Percentiles rank a stretch among this genome's conserved stretches.
phyloP scores from a whole-genome alignment of 75 land plant species.

The Pinus albicaulis region DNA sequence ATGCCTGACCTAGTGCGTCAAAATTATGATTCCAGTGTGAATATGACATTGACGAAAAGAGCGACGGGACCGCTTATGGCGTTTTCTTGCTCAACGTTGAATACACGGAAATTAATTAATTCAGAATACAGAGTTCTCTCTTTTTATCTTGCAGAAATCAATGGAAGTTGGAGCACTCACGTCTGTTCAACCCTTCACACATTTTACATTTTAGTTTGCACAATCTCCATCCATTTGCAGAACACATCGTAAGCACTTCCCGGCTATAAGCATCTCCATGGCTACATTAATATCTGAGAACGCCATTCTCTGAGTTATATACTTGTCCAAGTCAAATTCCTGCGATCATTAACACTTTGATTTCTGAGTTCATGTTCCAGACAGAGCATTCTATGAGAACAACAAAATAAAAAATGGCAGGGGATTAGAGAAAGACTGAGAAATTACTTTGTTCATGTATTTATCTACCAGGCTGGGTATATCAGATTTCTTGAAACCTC shows the following conservation, averaged over 20 bases:
- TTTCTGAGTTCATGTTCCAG: not conserved
- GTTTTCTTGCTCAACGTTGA: no score
- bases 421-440: not conserved
- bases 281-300: not conserved
- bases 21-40: no score
- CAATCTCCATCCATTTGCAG: not conserved
- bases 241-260: not conserved
- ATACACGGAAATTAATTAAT: no score
- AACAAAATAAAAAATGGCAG: not conserved
- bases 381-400: not conserved
- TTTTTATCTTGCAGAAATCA: no score
- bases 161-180: no score
- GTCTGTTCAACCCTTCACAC: no score
- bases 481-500: conserved; percentile 9
- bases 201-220: no score
- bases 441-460: conserved; percentile 2
- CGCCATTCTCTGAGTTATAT: not conserved
- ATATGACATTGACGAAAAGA: no score
- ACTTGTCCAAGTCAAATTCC: conserved; percentile 1
- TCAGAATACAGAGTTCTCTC: no score
- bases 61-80: no score
- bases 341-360: not conserved
- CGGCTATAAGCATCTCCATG: not conserved
- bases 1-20: no score
- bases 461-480: not conserved